Evolutionary conservation across 176 grass and related monocot genomes (phyloP), one percentile per base, ranked within the genome.

Genomic region (Oryza meridionalis): DNA sequence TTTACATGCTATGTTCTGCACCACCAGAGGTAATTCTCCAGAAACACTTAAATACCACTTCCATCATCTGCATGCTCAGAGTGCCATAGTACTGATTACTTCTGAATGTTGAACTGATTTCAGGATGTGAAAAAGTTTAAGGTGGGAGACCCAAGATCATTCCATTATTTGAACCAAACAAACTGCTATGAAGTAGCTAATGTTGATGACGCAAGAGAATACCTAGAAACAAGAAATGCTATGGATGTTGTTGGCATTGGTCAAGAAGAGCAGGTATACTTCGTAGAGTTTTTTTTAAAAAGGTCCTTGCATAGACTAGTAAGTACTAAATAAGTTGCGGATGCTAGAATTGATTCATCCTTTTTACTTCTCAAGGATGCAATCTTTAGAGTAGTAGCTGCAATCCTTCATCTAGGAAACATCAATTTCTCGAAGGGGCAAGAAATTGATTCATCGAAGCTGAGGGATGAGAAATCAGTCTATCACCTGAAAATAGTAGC

Each of bases 161-260:
- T 98, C 66, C 95, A 93, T 86, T 98, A 98, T 74, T 72, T 98
- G 66, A 98, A 98, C 75, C 95, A 98, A 82, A 91, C 95, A 81
- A 91, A 85, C 76, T 98, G 95, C 81, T 94, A 91, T 31, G 79
- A 95, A 83, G 92, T 98, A 90, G 81, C 84, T 45, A 93, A 93
- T 80, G 90, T 98, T 33, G 95, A 98, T 71, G 95, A 98, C 73
- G 88, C 95, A 33, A 94, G 87, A 82, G 95, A 98, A 27, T 98
- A 98, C 69, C 15, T 94, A 32, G 95, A 98, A 77, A 94, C 95
- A 3, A 94, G 95, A 91, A 91, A 93, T 68, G 92, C 95, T 33
- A 98, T 98, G 95, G 95, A 94, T 85, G 72, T 98, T 31, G 92
- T 98, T 77, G 95, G 95, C 76, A 95, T 98, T 76, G 87, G 75